phyloP scores from a whole-genome alignment of 768 basidiomycete species.

The Kwoniella pini region DNA sequence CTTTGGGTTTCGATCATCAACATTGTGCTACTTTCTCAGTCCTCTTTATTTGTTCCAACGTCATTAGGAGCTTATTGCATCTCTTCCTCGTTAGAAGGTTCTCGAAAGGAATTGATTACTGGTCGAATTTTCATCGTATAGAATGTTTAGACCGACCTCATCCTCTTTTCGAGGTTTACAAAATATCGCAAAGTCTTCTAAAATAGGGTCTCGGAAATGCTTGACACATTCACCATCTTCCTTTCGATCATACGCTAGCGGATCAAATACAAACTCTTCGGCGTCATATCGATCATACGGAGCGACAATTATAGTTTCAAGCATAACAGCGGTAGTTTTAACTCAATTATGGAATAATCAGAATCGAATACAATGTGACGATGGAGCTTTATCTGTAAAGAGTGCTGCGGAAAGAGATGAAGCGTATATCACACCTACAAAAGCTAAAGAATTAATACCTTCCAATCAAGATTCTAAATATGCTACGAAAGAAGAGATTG shows the following conservation, averaged over 20 bases:
- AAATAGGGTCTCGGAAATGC: too few relatives aligned
- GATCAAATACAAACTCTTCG: background rate
- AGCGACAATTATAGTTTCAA: background rate
- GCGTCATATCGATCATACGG: background rate
- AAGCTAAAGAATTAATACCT: background rate
- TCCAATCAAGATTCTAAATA: conserved; percentile 2
- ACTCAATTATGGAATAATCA: conserved; percentile 4
- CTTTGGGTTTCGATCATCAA: too few relatives aligned
- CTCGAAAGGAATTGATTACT: too few relatives aligned
- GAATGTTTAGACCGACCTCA: too few relatives aligned
- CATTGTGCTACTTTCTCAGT: too few relatives aligned
- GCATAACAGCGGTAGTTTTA: background rate
- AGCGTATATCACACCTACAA: conserved; percentile 3
- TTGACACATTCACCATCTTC: background rate
- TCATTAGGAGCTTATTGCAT: too few relatives aligned
- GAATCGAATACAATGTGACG: conserved; percentile 1
- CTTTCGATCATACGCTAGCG: background rate
- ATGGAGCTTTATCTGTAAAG: background rate
- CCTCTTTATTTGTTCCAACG: too few relatives aligned
- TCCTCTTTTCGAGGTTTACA: too few relatives aligned
- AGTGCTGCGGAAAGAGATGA: conserved; percentile 1
- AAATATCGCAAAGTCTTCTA: too few relatives aligned
- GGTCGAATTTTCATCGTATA: too few relatives aligned
- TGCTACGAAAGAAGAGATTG: conserved; percentile 13
- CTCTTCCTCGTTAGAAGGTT: too few relatives aligned